phyloP scores from a whole-genome alignment of 352 stramenopile genomes.

The Paralagenidium karlingii region DNA sequence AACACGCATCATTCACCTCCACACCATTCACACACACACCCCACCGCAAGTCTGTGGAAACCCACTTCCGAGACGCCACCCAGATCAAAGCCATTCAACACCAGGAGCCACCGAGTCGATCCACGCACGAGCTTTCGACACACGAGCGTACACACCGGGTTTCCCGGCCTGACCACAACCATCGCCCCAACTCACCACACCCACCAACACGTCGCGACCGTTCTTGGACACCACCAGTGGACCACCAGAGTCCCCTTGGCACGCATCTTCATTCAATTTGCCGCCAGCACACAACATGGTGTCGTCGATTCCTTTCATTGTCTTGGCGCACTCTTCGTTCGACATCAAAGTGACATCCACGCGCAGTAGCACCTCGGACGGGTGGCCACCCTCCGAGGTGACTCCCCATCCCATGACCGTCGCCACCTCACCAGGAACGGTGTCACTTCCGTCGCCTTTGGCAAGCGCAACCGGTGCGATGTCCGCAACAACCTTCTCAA shows the following conservation, averaged over 20 bases:
- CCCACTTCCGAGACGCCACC: no score
- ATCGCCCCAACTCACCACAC: constrained; percentile 48
- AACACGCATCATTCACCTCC: no score
- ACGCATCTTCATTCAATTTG: constrained; percentile 30
- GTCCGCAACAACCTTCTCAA: constrained; percentile 18
- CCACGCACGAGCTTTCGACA: constrained; percentile 28
- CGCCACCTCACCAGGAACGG: constrained; percentile 11
- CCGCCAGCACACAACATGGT: constrained; percentile 48
- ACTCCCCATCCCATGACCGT: constrained; percentile 15
- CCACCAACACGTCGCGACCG: constrained; percentile 21
- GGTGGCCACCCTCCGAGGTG: constrained; percentile 10
- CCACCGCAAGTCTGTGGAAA: no score
- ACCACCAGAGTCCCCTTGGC: constrained; percentile 44
- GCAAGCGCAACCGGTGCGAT: constrained; percentile 14
- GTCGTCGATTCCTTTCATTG: constrained; percentile 39
- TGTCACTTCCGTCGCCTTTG: constrained; percentile 10
- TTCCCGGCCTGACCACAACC: constrained; percentile 33
- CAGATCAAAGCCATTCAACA: no score
- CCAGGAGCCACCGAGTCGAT: constrained; percentile 30
- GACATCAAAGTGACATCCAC: constrained; percentile 26
- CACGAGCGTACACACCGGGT: constrained; percentile 37
- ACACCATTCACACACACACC: no score
- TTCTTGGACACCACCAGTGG: constrained; percentile 19
- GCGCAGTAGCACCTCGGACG: constrained; percentile 14
- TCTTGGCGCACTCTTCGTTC: constrained; percentile 17